These are phyloP conservation scores for Calcarisporium arbuscula DNA, from an alignment of 2,329 filamentous ascomycete species.

Conservation along the genomic window DNA sequence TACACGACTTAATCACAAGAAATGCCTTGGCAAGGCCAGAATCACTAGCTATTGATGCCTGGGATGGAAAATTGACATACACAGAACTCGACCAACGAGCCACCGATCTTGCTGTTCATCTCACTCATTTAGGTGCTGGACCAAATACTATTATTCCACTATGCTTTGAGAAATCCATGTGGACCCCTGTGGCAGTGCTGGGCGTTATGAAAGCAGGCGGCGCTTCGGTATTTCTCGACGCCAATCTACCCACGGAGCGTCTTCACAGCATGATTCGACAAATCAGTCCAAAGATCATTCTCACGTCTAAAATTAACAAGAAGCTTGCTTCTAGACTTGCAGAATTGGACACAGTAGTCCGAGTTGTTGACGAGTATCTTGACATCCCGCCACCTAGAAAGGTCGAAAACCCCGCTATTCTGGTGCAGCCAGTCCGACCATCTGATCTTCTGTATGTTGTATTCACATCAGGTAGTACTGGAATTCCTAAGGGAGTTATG, in stretches of 20 bases:
- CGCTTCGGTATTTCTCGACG: constrained; percentile 25
- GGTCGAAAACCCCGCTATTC: no score
- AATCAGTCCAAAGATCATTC: not conserved
- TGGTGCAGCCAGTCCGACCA: no score
- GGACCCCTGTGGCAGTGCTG: constrained; percentile 23
- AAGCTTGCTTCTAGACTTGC: no score
- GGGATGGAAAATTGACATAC: constrained; percentile 8
- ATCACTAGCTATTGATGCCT: constrained; percentile 4
- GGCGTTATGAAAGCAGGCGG: constrained; percentile 26
- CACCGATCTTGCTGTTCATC: not conserved
- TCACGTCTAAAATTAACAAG: no score
- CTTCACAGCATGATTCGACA: not conserved
- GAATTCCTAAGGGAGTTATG: constrained; percentile 40
- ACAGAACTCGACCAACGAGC: constrained; percentile 2
- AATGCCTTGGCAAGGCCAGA: constrained; percentile 3
- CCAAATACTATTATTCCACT: constrained; percentile 19
- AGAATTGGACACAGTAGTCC: no score
- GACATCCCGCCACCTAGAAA: no score
- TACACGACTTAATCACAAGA: constrained; percentile 2
- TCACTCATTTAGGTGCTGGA: constrained; percentile 1
- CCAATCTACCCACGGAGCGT: constrained; percentile 8
- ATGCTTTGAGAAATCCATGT: constrained; percentile 25
- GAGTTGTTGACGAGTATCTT: no score
- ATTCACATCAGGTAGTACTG: constrained; percentile 46
- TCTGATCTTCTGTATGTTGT: constrained; percentile 27